Base-by-base conservation (phyloP, 192 early-diverging fungal species). In the Diversispora eburnea region DNA sequence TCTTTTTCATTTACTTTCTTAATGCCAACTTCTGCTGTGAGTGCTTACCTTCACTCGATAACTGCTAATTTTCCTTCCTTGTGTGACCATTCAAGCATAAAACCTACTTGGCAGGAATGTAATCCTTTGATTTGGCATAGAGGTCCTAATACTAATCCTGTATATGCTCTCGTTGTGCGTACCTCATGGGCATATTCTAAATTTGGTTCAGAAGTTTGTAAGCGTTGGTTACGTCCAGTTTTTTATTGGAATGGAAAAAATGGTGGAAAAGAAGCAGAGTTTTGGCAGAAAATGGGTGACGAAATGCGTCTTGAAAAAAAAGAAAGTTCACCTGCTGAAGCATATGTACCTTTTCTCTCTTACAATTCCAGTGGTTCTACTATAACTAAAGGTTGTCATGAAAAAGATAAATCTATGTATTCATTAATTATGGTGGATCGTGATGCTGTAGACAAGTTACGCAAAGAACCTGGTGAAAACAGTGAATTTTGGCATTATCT, bases 181-280 rank as follows among this genome's bases (percentile, higher is more conserved):
- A 86, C 85, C n/a, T 75, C 76, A 8, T 88, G 84, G 77, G 85
- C 85, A 10, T 70, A 72, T 17, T 62, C 57, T 15, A 75, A 68
- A 60, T 86, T 88, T 74, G 86, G 86, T 0, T 19, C 33, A 3
- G 66, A 49, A 3, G 77, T 77, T 17, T 73, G 72, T n/a, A 33
- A 67, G 5, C 64, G 72, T 10, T 88, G 84, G 83, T 75, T 88
- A 41, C 63, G 75, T 58, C 85, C 86, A 12, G 81, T 81, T 0
- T 75, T 88, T 64, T 88, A 88, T 58, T 88, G 86, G 86, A 88
- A 86, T 46, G 84, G 86, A 7, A 88, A 88, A 60, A 82, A 82
- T 15, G 77, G 77, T 0, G 79, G 75, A 12, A 77, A 77, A 43
- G 78, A 62, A n/a, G 61, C 47, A n/a, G 67, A 73, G 54, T 73